A percentile compares a stretch with the other conserved stretches of the same genome.
phyloP scores from a whole-genome alignment of 2,329 filamentous ascomycete genomes.

The Emergomyces africanus region DNA sequence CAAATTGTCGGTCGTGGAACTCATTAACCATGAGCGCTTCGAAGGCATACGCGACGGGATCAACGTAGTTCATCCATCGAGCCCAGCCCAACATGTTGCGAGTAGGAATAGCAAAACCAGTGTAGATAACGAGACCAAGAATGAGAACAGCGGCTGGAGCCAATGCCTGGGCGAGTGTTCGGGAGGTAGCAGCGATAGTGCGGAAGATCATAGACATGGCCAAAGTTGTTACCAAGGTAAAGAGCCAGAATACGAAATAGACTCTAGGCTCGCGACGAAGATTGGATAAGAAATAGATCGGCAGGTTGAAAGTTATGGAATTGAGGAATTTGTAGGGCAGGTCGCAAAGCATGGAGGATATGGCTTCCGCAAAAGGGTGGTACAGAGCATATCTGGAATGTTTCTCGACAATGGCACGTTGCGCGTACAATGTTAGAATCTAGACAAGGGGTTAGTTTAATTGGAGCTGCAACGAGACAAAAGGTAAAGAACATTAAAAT shows the following conservation, averaged over 20 bases:
- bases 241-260: slow-evolving; percentile 77
- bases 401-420: slow-evolving; percentile 87
- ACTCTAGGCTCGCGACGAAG: slow-evolving; percentile 57
- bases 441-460: slow-evolving; percentile 19
- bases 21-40: slow-evolving; percentile 75
- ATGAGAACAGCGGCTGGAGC: slow-evolving; percentile 42
- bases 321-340: slow-evolving; percentile 73
- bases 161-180: slow-evolving; percentile 59
- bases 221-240: slow-evolving; percentile 59
- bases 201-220: slow-evolving; percentile 80
- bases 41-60: slow-evolving; percentile 69
- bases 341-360: slow-evolving; percentile 74
- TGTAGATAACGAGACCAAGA: slow-evolving; percentile 34
- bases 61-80: slow-evolving; percentile 69
- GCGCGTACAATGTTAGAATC: slow-evolving; percentile 74
- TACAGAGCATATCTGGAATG: slow-evolving; percentile 78
- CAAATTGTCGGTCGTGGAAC: slow-evolving; percentile 53
- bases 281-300: slow-evolving; percentile 78
- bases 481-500: slow-evolving; percentile 14
- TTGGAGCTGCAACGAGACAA: slow-evolving; percentile 12
- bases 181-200: slow-evolving; percentile 61
- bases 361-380: slow-evolving; percentile 74
- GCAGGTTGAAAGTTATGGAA: slow-evolving; percentile 60
- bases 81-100: slow-evolving; percentile 68
- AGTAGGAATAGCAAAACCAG: slow-evolving; percentile 35